phyloP scores from a whole-genome alignment of 192 early-diverging fungal species.

The Backusella australiensis region DNA sequence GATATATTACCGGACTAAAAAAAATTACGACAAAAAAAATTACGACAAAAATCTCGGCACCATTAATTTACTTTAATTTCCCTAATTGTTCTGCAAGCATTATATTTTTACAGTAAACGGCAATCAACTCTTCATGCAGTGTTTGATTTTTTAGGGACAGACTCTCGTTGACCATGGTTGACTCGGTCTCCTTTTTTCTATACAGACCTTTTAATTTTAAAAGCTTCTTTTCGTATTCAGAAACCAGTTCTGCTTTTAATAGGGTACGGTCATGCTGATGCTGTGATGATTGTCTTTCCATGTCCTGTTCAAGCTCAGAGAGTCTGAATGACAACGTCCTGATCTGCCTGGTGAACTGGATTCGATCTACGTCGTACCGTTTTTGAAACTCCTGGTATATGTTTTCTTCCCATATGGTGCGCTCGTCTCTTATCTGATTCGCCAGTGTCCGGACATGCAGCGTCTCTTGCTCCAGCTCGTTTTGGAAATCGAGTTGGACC shows the following conservation, averaged over 20 bases:
- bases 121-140: neutral
- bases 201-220: neutral
- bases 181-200: neutral
- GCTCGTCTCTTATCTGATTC: neutral
- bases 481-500: neutral
- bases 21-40: too few relatives aligned
- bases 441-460: neutral
- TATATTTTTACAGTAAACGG: neutral
- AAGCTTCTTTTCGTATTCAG: neutral
- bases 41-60: too few relatives aligned
- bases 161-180: neutral
- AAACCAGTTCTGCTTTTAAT: neutral
- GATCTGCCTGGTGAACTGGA: neutral
- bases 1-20: too few relatives aligned
- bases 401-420: neutral
- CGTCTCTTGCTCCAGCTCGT: neutral
- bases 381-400: neutral
- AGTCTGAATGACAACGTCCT: neutral
- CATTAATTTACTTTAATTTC: neutral
- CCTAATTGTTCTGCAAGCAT: neutral
- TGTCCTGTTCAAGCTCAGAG: constrained; percentile 6
- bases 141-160: constrained; percentile 5
- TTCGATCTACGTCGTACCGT: neutral
- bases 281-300: neutral
- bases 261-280: neutral